phyloP scores from a whole-genome alignment of 2,329 filamentous ascomycete genomes.

The Nemania bipapillata region DNA sequence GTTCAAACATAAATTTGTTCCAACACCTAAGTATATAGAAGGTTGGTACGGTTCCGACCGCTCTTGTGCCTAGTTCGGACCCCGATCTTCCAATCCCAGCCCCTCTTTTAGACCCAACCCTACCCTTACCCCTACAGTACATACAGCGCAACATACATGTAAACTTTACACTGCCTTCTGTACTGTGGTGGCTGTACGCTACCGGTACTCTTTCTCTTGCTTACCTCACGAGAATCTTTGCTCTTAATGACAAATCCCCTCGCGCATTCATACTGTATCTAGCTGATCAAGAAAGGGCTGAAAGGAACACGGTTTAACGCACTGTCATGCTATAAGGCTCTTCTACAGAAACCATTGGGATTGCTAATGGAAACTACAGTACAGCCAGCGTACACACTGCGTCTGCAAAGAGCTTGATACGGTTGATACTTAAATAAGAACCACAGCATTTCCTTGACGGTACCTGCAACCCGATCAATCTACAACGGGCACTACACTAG shows the following conservation, averaged over 20 bases:
- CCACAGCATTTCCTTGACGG: neutral
- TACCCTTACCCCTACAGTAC: neutral
- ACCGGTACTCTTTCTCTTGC: neutral
- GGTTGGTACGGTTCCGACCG: neutral
- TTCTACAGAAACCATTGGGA: too few relatives aligned
- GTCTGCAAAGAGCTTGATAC: neutral
- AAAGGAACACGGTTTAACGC: neutral
- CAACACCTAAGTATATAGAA: neutral
- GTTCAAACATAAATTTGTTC: neutral
- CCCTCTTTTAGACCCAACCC: conserved; percentile 6
- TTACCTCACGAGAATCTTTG: neutral
- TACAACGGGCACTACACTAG: neutral
- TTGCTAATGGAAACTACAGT: neutral
- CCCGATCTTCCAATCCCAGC: conserved; percentile 29
- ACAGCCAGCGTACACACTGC: neutral
- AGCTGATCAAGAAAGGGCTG: neutral
- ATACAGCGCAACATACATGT: too few relatives aligned
- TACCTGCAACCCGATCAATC: neutral
- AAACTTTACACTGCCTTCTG: too few relatives aligned
- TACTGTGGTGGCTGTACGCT: too few relatives aligned
- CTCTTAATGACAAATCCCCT: neutral
- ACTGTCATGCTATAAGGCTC: too few relatives aligned
- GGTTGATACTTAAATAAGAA: neutral
- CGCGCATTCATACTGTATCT: neutral
- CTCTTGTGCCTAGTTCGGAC: conserved; percentile 8